These are phyloP conservation scores for Ceratocystis cacaofunesta DNA, from an alignment of 2,329 filamentous ascomycete genomes.

Conservation along the genomic window DNA sequence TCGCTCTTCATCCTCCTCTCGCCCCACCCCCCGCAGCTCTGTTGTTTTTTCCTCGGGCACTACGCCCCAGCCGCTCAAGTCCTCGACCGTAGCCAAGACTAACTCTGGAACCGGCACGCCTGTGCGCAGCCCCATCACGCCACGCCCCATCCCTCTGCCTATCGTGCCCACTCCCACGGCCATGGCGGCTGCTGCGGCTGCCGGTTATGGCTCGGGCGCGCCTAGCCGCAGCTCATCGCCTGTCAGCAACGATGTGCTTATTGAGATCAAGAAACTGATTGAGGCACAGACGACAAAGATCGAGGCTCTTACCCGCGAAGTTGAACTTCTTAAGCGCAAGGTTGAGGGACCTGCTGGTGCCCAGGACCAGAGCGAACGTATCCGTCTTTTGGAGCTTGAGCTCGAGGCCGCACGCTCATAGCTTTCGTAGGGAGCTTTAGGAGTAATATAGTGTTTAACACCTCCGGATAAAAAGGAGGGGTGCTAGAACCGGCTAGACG, in stretches of 20 bases:
- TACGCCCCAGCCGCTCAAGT: slow-evolving; percentile 16
- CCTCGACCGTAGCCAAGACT: slow-evolving; percentile 16
- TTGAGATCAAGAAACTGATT: slow-evolving; percentile 69
- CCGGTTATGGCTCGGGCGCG: slow-evolving; percentile 16
- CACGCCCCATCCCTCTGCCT: slow-evolving; percentile 22
- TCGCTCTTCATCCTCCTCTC: slow-evolving; percentile 27
- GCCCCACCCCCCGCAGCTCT: slow-evolving; percentile 14
- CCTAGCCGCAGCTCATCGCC: slow-evolving; percentile 15
- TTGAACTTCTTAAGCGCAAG: slow-evolving; percentile 68
- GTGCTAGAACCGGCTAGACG: background rate
- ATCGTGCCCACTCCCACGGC: slow-evolving; percentile 22
- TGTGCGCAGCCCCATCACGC: slow-evolving; percentile 23
- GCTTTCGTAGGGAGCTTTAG: background rate
- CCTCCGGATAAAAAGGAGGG: background rate
- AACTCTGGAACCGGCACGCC: slow-evolving; percentile 20
- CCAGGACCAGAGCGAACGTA: slow-evolving; percentile 52
- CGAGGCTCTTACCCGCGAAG: slow-evolving; percentile 50
- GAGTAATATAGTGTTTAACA: background rate
- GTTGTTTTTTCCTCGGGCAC: slow-evolving; percentile 16
- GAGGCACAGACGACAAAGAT: slow-evolving; percentile 65
- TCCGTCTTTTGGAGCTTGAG: slow-evolving; percentile 52
- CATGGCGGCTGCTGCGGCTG: slow-evolving; percentile 20
- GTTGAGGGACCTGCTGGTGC: slow-evolving; percentile 36
- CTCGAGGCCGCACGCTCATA: slow-evolving; percentile 48
- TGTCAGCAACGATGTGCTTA: slow-evolving; percentile 47